These are phyloP conservation scores for Nannochloris sp. DNA, from an alignment of 139 green algal genomes.

Conservation along the genomic window DNA sequence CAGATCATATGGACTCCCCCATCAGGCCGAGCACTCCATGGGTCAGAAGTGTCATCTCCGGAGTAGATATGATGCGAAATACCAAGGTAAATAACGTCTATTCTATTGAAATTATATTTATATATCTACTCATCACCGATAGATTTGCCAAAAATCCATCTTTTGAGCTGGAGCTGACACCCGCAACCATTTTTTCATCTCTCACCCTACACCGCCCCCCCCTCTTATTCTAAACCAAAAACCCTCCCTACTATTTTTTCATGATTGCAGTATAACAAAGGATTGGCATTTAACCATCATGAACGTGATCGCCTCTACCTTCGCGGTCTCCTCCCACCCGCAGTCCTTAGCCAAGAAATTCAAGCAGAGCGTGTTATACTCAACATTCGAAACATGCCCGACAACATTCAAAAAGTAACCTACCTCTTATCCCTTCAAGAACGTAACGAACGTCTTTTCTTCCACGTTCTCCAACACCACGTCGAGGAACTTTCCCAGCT, in stretches of 20 bases:
- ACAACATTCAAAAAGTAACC: conserved; percentile 60
- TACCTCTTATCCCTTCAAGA: conserved; percentile 72
- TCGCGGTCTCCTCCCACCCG: conserved; percentile 76
- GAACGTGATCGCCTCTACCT: conserved; percentile 81
- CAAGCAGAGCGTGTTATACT: conserved; percentile 73
- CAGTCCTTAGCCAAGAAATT: conserved; percentile 67
- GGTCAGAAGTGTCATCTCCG: conserved; percentile 59
- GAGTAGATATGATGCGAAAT: conserved; percentile 70
- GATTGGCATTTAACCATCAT: conserved; percentile 68
- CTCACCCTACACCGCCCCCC: neutral
- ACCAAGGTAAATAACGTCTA: no score
- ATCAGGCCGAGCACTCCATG: conserved; percentile 10
- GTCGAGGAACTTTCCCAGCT: conserved; percentile 82
- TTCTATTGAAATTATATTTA: neutral
- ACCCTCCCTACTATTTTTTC: no score
- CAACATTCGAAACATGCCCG: conserved; percentile 66
- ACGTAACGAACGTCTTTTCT: conserved; percentile 85
- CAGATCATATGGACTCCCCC: no score
- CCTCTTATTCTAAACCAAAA: no score
- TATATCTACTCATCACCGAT: no score
- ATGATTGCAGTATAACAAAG: conserved; percentile 76
- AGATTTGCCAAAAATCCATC: neutral
- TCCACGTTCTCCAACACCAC: conserved; percentile 72
- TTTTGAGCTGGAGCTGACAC: neutral
- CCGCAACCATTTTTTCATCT: neutral